Evolutionary conservation across 176 grass and related monocot genomes (phyloP), one percentile per base, ranked within the genome.

Genomic region (Pharus latifolius): DNA sequence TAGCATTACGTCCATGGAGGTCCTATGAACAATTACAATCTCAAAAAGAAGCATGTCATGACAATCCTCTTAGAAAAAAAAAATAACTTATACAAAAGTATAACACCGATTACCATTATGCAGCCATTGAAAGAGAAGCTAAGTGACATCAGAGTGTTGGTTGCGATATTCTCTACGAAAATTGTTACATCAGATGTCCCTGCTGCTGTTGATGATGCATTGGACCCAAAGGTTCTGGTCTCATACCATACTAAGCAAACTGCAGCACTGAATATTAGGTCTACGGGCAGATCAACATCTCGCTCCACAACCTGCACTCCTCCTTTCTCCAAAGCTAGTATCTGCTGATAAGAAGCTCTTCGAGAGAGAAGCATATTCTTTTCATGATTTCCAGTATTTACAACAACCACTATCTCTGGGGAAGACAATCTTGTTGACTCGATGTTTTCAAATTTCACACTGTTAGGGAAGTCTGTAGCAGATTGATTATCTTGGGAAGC

Each of bases 111-210:
- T 90, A 98, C 95, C 95, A 98, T 81, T 59, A 98, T 83, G 85
- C 95, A 98, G 68, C 78, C 70, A 84, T 57, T 78, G 84, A 98
- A 98, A 77, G 67, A 83, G 83, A 85, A 98, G 81, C 95, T 98
- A 74, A 98, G 76, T 56, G 95, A 85, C 84, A 98, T 93, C 49
- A 98, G 75, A 82, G 85, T 78, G 65, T 87, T 81, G 8, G 89
- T 93, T 15, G 87, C 84, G 67, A 98, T 91, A 67, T 83, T 87
- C 75, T 98, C 87, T 50, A 83, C 62, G 67, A 78, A 88, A 63
- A 50, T 69, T 60, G 72, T 32, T 63, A 88, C 64, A 76, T 70
- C 31, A 60, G 79, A 87, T 82, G 70, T 60, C 20, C 57, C 51
- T 31, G 63, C 65, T 53, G 76, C 64, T 55, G 13, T 48, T 27